Evolutionary conservation across 352 stramenopile species (phyloP).

Genomic region (Pythium apleroticum): DNA sequence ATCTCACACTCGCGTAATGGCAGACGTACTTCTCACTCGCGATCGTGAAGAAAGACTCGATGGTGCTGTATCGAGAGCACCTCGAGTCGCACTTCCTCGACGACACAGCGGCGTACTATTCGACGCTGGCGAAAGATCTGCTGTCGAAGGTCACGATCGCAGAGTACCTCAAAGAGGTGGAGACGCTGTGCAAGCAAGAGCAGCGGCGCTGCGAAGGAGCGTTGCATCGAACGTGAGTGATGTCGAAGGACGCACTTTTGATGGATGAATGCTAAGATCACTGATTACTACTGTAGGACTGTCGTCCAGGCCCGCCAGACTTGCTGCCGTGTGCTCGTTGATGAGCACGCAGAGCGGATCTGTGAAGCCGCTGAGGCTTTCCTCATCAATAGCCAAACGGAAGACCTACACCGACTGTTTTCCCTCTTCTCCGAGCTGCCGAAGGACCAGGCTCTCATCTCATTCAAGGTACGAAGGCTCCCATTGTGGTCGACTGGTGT

Average conservation of each 20-base stretch:
- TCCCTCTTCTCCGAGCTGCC: slow-evolving; percentile 80
- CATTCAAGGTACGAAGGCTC: slow-evolving; percentile 75
- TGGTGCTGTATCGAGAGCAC: slow-evolving; percentile 81
- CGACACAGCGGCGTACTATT: slow-evolving; percentile 73
- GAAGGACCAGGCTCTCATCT: slow-evolving; percentile 76
- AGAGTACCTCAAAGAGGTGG: slow-evolving; percentile 71
- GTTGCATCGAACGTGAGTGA: slow-evolving; percentile 71
- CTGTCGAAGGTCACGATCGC: slow-evolving; percentile 66
- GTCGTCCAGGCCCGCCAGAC: slow-evolving; percentile 75
- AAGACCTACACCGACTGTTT: slow-evolving; percentile 79
- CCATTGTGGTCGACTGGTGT: slow-evolving; percentile 5
- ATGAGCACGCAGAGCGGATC: slow-evolving; percentile 79
- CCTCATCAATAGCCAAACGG: slow-evolving; percentile 72
- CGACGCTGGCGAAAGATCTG: slow-evolving; percentile 56
- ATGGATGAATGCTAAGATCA: not conserved
- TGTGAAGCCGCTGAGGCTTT: slow-evolving; percentile 80
- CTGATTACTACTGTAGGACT: slow-evolving; percentile 60
- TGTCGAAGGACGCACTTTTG: not conserved
- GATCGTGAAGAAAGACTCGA: slow-evolving; percentile 71
- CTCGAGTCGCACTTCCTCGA: slow-evolving; percentile 74
- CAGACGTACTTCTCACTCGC: slow-evolving; percentile 82
- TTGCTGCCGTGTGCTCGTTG: slow-evolving; percentile 76
- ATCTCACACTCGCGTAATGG: not conserved
- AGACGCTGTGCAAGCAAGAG: slow-evolving; percentile 75
- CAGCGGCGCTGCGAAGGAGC: slow-evolving; percentile 72